Percentiles rank a stretch among this genome's conserved stretches.
Conservation (phyloP, 2,329 filamentous ascomycete genomes). For the Diaporthe citri region DNA sequence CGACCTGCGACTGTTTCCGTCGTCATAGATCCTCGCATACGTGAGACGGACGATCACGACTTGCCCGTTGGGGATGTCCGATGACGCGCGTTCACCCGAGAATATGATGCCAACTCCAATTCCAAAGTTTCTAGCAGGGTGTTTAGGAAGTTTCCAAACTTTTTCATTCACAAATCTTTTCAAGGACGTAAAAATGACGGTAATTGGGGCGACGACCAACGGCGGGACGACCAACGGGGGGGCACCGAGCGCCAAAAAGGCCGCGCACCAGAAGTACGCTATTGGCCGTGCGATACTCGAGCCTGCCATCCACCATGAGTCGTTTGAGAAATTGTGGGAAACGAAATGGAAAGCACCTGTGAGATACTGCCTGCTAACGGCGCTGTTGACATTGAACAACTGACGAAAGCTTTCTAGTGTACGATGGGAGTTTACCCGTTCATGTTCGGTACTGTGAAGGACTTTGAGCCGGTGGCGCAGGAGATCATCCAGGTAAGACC, state of each 20-base stretch:
- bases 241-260: background rate
- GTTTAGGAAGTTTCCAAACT: background rate
- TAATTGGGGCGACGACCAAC: background rate
- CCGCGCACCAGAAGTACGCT: conserved; percentile 1
- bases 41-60: background rate
- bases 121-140: background rate
- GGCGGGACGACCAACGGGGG: background rate
- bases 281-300: conserved; percentile 21
- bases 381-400: background rate
- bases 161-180: background rate
- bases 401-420: conserved; percentile 3
- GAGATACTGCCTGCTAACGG: conserved; percentile 44
- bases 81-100: background rate
- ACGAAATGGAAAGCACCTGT: conserved; percentile 81
- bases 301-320: conserved; percentile 33
- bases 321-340: conserved; percentile 74
- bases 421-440: conserved; percentile 65
- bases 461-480: conserved; percentile 78
- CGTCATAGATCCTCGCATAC: background rate
- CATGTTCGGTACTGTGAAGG: conserved; percentile 76
- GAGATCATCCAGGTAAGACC: conserved; percentile 62
- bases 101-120: background rate
- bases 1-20: too few species aligned
- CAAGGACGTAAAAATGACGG: background rate
- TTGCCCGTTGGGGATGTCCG: conserved; percentile 24